Evolutionary conservation across 2,329 filamentous ascomycete species (phyloP).

Genomic region (Neodidymelliopsis sp.): DNA sequence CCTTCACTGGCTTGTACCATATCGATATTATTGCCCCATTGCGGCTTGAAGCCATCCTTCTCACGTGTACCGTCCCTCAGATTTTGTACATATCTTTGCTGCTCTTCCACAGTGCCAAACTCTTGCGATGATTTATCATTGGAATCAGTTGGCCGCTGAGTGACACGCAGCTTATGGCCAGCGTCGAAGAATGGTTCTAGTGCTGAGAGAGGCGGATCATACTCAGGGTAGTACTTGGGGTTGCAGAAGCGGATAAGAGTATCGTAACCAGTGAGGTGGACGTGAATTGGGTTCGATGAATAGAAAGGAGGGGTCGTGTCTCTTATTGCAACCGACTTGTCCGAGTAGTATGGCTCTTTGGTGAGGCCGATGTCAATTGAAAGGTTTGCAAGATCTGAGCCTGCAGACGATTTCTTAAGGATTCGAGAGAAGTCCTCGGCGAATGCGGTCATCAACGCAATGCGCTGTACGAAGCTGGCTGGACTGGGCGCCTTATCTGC

Average conservation of each 20-base stretch:
- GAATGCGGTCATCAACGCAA: constrained; percentile 76
- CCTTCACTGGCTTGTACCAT: constrained; percentile 62
- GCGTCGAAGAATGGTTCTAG: constrained; percentile 69
- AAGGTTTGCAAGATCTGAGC: constrained; percentile 27
- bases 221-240: constrained; percentile 71
- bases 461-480: constrained; percentile 70
- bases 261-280: constrained; percentile 78
- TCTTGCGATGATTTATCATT: constrained; percentile 56
- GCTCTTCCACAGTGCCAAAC: constrained; percentile 65
- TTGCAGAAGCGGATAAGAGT: constrained; percentile 76
- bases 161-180: constrained; percentile 68
- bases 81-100: constrained; percentile 61
- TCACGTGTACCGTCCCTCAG: constrained; percentile 60
- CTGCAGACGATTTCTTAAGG: constrained; percentile 16
- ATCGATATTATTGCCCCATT: constrained; percentile 68
- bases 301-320: constrained; percentile 47
- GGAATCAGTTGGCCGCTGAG: constrained; percentile 60
- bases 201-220: constrained; percentile 58
- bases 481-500: constrained; percentile 72
- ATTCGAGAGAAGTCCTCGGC: constrained; percentile 60
- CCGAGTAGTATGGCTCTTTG: constrained; percentile 75
- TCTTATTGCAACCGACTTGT: constrained; percentile 70
- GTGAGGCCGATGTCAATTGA: constrained; percentile 73
- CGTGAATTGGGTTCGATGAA: constrained; percentile 56
- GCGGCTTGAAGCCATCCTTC: constrained; percentile 60